Evolutionary conservation across 2,329 filamentous ascomycete genomes (phyloP).

Genomic region (Ilyonectria mors-panacis): DNA sequence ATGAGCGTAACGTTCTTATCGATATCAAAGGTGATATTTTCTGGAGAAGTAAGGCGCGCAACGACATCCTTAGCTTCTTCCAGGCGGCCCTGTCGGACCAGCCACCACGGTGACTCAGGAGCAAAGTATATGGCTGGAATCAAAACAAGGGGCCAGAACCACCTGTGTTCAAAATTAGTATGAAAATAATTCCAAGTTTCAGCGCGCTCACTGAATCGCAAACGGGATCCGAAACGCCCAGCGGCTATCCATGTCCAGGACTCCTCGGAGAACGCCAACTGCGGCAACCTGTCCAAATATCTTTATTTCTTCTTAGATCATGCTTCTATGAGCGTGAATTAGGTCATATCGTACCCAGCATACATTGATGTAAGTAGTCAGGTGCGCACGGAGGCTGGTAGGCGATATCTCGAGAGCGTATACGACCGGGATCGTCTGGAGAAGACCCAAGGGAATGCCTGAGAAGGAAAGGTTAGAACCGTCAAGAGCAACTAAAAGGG

Average conservation of each 20-base stretch:
- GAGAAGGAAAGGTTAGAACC: no score
- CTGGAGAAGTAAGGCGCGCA: conserved; percentile 48
- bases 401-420: conserved; percentile 65
- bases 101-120: conserved; percentile 66
- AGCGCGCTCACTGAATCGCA: no score
- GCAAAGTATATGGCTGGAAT: conserved; percentile 59
- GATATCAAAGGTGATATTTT: conserved; percentile 53
- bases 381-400: conserved; percentile 61
- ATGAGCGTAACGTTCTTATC: conserved; percentile 65
- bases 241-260: conserved; percentile 54
- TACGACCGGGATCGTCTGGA: conserved; percentile 62
- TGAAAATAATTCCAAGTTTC: no score
- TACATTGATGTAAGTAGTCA: conserved; percentile 64
- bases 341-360: no score
- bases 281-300: conserved; percentile 63
- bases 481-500: no score
- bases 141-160: conserved; percentile 62
- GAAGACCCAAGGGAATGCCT: conserved; percentile 61
- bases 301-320: no score
- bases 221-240: conserved; percentile 65
- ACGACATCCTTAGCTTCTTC: conserved; percentile 58
- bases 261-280: conserved; percentile 58
- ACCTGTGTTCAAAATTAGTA: no score
- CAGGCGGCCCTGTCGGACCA: conserved; percentile 57
- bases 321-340: no score